phyloP scores from a whole-genome alignment of 1,284 basidiomycete species.

The Fistulinella staudtii region DNA sequence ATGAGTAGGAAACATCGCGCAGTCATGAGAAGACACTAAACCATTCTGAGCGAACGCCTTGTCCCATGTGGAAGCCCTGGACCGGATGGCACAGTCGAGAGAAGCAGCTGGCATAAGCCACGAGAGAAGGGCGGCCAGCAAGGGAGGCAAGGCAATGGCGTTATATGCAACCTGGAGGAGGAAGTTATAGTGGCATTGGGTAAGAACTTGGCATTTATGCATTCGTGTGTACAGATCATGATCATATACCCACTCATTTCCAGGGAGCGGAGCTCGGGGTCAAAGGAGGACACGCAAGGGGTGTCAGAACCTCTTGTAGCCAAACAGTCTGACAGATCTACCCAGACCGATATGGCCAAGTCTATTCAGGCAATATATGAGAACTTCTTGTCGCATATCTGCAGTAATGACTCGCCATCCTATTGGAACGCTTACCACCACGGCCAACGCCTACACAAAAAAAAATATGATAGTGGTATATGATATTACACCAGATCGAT shows the following conservation, averaged over 20 bases:
- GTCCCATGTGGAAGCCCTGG: slow-evolving; percentile 37
- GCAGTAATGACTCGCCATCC: slow-evolving; percentile 34
- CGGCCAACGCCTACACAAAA: slow-evolving; percentile 33
- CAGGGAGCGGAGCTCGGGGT: slow-evolving; percentile 40
- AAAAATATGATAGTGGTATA: slow-evolving; percentile 47
- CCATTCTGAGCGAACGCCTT: slow-evolving; percentile 36
- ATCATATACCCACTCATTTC: slow-evolving; percentile 40
- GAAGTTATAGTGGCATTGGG: slow-evolving; percentile 29
- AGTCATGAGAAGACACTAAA: slow-evolving; percentile 37
- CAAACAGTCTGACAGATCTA: slow-evolving; percentile 50
- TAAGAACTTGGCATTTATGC: slow-evolving; percentile 39
- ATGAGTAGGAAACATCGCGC: slow-evolving; percentile 33
- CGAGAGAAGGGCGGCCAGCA: slow-evolving; percentile 18
- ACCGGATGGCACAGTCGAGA: slow-evolving; percentile 26
- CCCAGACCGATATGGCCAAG: slow-evolving; percentile 43
- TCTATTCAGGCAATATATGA: slow-evolving; percentile 37
- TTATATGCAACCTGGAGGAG: slow-evolving; percentile 23
- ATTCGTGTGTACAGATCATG: slow-evolving; percentile 35
- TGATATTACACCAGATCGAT: slow-evolving; percentile 45
- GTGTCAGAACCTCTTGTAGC: slow-evolving; percentile 39
- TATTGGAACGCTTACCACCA: slow-evolving; percentile 39
- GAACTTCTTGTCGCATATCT: slow-evolving; percentile 33
- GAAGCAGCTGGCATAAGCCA: slow-evolving; percentile 32
- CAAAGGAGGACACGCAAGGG: slow-evolving; percentile 43
- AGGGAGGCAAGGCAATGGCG: slow-evolving; percentile 21